These are phyloP conservation scores for Pseudogymnoascus sp. DNA, from an alignment of 2,329 filamentous ascomycete genomes.

Conservation along the genomic window DNA sequence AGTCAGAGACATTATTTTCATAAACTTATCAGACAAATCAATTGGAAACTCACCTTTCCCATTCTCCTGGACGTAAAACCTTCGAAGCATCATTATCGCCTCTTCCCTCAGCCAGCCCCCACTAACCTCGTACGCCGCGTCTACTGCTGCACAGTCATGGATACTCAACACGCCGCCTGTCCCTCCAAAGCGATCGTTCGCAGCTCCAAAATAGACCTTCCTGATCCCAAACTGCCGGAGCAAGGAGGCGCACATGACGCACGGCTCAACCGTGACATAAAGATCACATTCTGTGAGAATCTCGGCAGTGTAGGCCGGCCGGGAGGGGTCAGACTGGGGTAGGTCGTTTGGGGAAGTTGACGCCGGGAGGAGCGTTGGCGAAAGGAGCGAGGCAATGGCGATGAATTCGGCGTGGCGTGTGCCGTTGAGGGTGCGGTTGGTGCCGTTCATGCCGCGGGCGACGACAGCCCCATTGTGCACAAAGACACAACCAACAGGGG, in stretches of 20 bases:
- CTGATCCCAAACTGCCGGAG: conserved; percentile 81
- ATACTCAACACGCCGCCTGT: conserved; percentile 89
- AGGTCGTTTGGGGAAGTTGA: conserved; percentile 22
- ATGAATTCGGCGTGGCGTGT: conserved; percentile 95
- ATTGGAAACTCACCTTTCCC: conserved; percentile 62
- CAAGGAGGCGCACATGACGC: conserved; percentile 95
- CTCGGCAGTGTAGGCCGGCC: conserved; percentile 47
- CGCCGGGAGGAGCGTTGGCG: conserved; percentile 42
- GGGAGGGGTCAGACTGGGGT: conserved; percentile 29
- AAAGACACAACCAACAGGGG: conserved; percentile 91
- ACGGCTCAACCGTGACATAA: conserved; percentile 97
- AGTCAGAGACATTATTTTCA: not conserved
- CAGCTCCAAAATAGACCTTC: conserved; percentile 88
- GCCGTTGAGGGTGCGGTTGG: conserved; percentile 82
- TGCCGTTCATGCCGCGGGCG: conserved; percentile 91
- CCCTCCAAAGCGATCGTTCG: conserved; percentile 95
- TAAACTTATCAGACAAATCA: not conserved
- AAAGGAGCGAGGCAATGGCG: conserved; percentile 62
- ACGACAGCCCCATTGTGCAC: conserved; percentile 74
- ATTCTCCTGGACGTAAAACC: conserved; percentile 98
- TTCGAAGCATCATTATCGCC: conserved; percentile 81
- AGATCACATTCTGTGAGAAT: conserved; percentile 67
- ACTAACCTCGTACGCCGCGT: conserved; percentile 64
- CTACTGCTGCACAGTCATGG: conserved; percentile 40
- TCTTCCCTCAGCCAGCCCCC: conserved; percentile 86